phyloP scores from a whole-genome alignment of 192 early-diverging fungal genomes.

The Podila verticillata region DNA sequence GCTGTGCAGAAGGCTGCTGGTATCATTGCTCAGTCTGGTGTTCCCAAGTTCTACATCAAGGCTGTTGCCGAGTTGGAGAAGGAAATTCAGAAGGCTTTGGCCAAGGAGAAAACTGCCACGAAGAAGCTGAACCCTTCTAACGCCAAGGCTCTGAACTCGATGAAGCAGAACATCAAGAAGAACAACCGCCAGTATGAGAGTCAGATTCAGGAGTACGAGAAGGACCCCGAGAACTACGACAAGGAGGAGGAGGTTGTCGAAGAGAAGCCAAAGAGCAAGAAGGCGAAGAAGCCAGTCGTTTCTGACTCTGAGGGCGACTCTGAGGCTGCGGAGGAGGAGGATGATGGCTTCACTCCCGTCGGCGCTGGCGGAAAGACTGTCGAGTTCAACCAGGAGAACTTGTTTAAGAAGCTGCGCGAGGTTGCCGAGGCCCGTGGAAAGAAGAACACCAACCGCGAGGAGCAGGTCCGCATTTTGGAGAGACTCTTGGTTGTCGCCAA shows the following conservation, averaged over 20 bases:
- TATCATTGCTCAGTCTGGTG: conserved; percentile 59
- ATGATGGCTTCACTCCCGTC: conserved; percentile 75
- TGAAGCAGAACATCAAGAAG: conserved; percentile 96
- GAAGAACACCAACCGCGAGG: conserved; percentile 91
- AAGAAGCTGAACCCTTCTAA: conserved; percentile 88
- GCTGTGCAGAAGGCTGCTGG: conserved; percentile 68
- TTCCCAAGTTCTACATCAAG: conserved; percentile 81
- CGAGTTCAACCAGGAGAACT: conserved; percentile 73
- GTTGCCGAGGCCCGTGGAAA: conserved; percentile 89
- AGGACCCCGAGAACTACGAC: conserved; percentile 46
- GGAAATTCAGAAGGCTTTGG: conserved; percentile 65
- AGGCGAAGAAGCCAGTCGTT: conserved; percentile 52
- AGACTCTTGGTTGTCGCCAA: conserved; percentile 67
- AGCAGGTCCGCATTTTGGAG: conserved; percentile 76
- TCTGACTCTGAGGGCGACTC: conserved; percentile 59
- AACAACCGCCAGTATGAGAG: conserved; percentile 78
- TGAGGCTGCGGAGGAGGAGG: conserved; percentile 58
- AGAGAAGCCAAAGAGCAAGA: conserved; percentile 17
- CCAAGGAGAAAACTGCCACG: conserved; percentile 74
- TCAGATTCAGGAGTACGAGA: conserved; percentile 75
- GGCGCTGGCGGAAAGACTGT: conserved; percentile 73
- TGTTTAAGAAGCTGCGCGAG: conserved; percentile 87
- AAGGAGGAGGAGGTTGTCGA: conserved; percentile 21
- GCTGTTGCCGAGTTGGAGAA: conserved; percentile 82
- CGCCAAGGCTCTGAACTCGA: conserved; percentile 85